Percentiles rank a stretch among this genome's conserved stretches.
Evolutionary conservation across 441 rosid species (phyloP).

Genomic region (Kokia cookei): DNA sequence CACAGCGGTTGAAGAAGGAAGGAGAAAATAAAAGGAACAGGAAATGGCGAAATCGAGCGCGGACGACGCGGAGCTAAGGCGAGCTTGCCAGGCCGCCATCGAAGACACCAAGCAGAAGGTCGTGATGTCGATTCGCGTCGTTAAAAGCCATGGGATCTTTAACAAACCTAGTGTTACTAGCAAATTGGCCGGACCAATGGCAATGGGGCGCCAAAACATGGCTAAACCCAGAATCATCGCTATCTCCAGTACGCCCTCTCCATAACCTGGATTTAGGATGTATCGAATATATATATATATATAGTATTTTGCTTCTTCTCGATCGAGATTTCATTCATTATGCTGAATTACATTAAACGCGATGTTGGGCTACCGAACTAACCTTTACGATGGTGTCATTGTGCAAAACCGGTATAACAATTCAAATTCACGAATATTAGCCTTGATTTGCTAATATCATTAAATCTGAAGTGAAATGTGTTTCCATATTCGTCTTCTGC

Average conservation of each 20-base stretch:
- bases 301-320: not conserved
- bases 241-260: slow-evolving; percentile 52
- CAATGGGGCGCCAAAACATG: slow-evolving; percentile 62
- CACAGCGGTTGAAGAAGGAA: not conserved
- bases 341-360: not conserved
- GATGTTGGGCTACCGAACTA: not conserved
- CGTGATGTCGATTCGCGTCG: slow-evolving; percentile 89
- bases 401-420: not conserved
- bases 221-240: slow-evolving; percentile 97
- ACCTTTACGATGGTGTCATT: not conserved
- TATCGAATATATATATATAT: too few species aligned
- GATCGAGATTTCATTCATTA: not conserved
- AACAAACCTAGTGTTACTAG: not conserved
- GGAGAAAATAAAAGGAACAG: not conserved
- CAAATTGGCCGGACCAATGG: not conserved
- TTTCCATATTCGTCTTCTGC: not conserved
- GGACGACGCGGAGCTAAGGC: slow-evolving; percentile 84
- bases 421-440: not conserved
- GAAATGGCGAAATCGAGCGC: slow-evolving; percentile 96
- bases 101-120: slow-evolving; percentile 90
- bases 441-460: not conserved
- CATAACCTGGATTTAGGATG: not conserved
- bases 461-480: not conserved
- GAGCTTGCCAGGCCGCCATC: slow-evolving; percentile 24
- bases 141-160: slow-evolving; percentile 69